phyloP scores from a whole-genome alignment of 1,284 basidiomycete genomes.

The Veloporphyrellus conicus region DNA sequence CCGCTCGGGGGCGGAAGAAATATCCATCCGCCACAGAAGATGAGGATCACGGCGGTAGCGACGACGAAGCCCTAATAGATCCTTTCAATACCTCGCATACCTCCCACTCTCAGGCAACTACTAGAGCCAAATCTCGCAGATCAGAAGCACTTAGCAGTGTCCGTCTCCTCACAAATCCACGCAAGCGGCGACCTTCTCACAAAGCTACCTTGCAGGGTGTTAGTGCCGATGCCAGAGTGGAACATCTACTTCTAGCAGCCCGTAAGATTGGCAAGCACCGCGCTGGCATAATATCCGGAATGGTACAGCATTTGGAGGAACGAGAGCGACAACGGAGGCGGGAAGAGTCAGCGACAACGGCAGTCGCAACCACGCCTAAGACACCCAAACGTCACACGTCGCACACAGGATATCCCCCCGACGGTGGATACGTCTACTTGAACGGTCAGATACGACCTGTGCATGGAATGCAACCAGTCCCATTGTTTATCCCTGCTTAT shows the following conservation, averaged over 20 bases:
- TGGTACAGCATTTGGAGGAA: slow-evolving; percentile 28
- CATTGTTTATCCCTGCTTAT: slow-evolving; percentile 32
- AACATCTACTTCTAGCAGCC: slow-evolving; percentile 48
- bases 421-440: slow-evolving; percentile 29
- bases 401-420: slow-evolving; percentile 15
- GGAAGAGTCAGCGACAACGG: slow-evolving; percentile 27
- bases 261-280: slow-evolving; percentile 45
- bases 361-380: slow-evolving; percentile 27
- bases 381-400: slow-evolving; percentile 30
- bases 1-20: slow-evolving; percentile 28
- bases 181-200: slow-evolving; percentile 27
- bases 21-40: slow-evolving; percentile 21
- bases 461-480: slow-evolving; percentile 26
- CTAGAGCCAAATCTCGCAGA: slow-evolving; percentile 24
- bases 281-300: slow-evolving; percentile 38
- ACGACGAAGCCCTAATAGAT: slow-evolving; percentile 23
- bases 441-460: slow-evolving; percentile 24
- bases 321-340: slow-evolving; percentile 23
- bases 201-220: slow-evolving; percentile 23
- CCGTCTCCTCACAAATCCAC: slow-evolving; percentile 7
- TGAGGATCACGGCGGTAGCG: slow-evolving; percentile 23
- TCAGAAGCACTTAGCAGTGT: slow-evolving; percentile 14
- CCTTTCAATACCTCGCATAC: slow-evolving; percentile 14
- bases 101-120: slow-evolving; percentile 22
- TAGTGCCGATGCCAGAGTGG: slow-evolving; percentile 45